phyloP scores from a whole-genome alignment of 352 stramenopile genomes.

The Globisporangium perplexum region DNA sequence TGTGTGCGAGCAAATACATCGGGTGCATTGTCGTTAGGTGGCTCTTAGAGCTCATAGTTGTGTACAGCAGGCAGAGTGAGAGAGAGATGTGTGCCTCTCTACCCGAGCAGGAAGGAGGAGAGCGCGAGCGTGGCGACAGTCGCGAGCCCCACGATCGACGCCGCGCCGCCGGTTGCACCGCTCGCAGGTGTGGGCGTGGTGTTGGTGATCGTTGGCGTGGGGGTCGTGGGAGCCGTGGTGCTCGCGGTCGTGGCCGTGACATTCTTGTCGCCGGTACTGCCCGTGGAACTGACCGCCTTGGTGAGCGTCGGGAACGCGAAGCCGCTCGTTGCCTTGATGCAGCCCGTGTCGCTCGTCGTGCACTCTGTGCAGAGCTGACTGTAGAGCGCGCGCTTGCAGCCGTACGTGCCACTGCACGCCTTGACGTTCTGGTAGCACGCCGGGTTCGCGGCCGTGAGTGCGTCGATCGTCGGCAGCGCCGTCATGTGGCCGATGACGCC shows the following conservation, averaged over 20 bases:
- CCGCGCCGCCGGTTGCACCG: conserved; percentile 6
- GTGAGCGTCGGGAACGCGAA: conserved; percentile 7
- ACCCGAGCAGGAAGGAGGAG: conserved; percentile 4
- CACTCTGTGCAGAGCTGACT: conserved; percentile 57
- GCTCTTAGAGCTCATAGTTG: too few relatives aligned
- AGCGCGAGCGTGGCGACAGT: conserved; percentile 4
- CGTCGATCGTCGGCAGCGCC: conserved; percentile 31
- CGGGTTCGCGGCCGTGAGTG: conserved; percentile 43
- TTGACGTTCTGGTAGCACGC: conserved; percentile 62
- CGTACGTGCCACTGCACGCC: conserved; percentile 33
- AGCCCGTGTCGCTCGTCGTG: conserved; percentile 1
- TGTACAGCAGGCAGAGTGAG: neutral
- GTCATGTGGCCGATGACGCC: conserved; percentile 20
- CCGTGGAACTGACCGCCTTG: neutral
- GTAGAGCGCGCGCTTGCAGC: conserved; percentile 57
- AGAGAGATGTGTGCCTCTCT: too few relatives aligned
- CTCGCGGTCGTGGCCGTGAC: conserved; percentile 21
- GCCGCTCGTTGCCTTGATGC: neutral
- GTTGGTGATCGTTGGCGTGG: conserved; percentile 1
- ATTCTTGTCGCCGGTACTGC: conserved; percentile 17
- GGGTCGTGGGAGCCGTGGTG: conserved; percentile 3
- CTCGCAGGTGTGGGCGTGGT: conserved; percentile 4
- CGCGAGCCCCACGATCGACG: neutral
- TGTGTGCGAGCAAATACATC: too few relatives aligned
- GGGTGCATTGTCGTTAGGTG: too few relatives aligned